Conservation (phyloP, 2,329 filamentous ascomycete genomes). For the Pseudogymnoascus destructans region DNA sequence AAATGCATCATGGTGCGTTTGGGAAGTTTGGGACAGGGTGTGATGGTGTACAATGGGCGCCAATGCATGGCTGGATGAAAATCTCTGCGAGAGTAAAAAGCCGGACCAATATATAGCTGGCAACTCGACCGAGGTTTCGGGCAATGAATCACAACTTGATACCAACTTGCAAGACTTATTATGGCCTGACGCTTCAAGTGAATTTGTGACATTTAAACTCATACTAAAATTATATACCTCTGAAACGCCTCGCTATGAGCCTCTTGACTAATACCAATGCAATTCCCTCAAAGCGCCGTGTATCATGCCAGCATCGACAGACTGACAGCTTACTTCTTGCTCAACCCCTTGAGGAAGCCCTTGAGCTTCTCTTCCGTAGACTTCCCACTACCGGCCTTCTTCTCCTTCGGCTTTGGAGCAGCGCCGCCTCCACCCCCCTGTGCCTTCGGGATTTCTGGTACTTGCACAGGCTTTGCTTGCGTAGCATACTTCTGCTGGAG, state of each 20-base stretch:
- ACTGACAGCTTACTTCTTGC: constrained; percentile 5
- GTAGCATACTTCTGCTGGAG: constrained; percentile 36
- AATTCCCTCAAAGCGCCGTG: background rate
- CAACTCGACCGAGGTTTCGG: constrained; percentile 3
- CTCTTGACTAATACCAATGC: background rate
- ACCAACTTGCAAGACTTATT: background rate
- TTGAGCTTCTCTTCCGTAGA: constrained; percentile 22
- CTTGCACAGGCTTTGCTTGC: constrained; percentile 52
- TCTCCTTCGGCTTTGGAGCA: constrained; percentile 22
- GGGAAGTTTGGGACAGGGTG: constrained; percentile 3
- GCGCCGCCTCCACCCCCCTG: constrained; percentile 26
- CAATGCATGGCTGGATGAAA: constrained; percentile 1
- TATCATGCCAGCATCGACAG: constrained; percentile 8
- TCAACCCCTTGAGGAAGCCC: constrained; percentile 28
- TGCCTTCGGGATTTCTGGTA: constrained; percentile 41
- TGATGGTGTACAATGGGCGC: constrained; percentile 9
- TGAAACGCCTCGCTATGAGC: constrained; percentile 15
- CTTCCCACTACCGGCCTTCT: constrained; percentile 20
- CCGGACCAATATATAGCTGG: constrained; percentile 4
- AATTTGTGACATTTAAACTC: background rate
- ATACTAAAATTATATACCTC: background rate
- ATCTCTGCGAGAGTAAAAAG: constrained; percentile 8
- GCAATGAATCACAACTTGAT: constrained; percentile 10
- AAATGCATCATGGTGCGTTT: constrained; percentile 28
- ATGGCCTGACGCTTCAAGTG: background rate